These are phyloP conservation scores for Madurella fahalii DNA, from an alignment of 2,329 filamentous ascomycete species.

Conservation along the genomic window DNA sequence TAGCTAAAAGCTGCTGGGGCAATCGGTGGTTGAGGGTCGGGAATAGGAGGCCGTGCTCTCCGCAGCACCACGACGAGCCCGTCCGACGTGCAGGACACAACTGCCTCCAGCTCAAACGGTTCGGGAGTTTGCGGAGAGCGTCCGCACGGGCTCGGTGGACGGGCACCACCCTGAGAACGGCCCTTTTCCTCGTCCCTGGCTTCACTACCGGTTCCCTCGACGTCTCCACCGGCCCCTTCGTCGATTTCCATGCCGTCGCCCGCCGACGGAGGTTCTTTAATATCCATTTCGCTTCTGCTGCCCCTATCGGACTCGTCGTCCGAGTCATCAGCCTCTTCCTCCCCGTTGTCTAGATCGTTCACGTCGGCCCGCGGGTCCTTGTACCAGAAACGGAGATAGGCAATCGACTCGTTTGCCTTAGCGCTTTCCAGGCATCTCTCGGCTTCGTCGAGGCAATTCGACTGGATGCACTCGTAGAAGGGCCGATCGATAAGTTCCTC, in stretches of 20 bases:
- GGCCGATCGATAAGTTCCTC: conserved; percentile 69
- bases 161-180: background rate
- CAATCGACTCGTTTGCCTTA: conserved; percentile 87
- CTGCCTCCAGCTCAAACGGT: conserved; percentile 71
- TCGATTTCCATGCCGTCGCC: conserved; percentile 45
- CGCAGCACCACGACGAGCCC: conserved; percentile 79
- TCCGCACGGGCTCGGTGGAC: background rate
- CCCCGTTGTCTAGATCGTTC: conserved; percentile 42
- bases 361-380: conserved; percentile 64
- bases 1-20: conserved; percentile 40
- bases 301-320: conserved; percentile 29
- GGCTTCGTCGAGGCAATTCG: conserved; percentile 71
- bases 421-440: conserved; percentile 77
- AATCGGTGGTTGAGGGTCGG: conserved; percentile 49
- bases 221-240: conserved; percentile 32
- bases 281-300: conserved; percentile 29
- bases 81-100: conserved; percentile 88
- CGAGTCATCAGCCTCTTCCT: conserved; percentile 39
- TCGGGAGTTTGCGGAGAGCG: background rate
- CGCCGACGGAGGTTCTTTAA: background rate
- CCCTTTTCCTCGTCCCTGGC: conserved; percentile 23
- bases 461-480: conserved; percentile 83
- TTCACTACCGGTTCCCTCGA: background rate
- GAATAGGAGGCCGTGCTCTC: conserved; percentile 66
- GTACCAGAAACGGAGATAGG: conserved; percentile 82